These are phyloP conservation scores for Plantago lanceolata DNA, from an alignment of 305 asterid genomes.

Conservation along the genomic window DNA sequence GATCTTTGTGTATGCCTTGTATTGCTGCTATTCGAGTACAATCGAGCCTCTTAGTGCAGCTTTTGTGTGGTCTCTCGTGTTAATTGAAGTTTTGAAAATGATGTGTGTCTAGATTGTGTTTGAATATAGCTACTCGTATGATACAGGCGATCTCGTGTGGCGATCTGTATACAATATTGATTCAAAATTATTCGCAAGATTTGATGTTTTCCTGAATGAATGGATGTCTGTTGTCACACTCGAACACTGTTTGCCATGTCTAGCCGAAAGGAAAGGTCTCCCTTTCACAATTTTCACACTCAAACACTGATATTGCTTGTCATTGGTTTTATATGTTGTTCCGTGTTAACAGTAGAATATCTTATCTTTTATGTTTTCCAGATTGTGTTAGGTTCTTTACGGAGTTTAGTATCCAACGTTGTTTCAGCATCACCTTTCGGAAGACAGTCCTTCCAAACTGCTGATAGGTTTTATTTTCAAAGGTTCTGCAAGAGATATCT, in stretches of 20 bases:
- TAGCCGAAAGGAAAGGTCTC: conserved; percentile 48
- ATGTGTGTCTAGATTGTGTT: too few relatives aligned
- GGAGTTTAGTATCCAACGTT: conserved; percentile 21
- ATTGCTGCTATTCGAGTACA: too few relatives aligned
- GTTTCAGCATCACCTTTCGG: conserved; percentile 21
- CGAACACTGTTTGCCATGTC: conserved; percentile 28
- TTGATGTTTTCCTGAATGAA: conserved; percentile 8
- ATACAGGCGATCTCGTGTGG: too few relatives aligned
- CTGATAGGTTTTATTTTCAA: conserved; percentile 15
- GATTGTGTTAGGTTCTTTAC: conserved; percentile 32
- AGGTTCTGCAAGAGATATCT: conserved; percentile 29
- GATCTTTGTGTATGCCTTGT: too few relatives aligned
- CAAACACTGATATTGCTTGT: conserved; percentile 8
- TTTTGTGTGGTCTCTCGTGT: too few relatives aligned
- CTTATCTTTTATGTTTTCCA: conserved; percentile 28
- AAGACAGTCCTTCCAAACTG: conserved; percentile 19
- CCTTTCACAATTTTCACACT: conserved; percentile 18
- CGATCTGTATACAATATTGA: conserved; percentile 2
- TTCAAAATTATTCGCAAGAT: conserved; percentile 4
- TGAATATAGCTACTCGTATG: too few relatives aligned
- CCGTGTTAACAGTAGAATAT: conserved; percentile 18
- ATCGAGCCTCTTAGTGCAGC: too few relatives aligned
- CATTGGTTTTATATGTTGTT: conserved; percentile 10
- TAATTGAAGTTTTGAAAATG: too few relatives aligned
- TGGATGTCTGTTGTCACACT: conserved; percentile 23